Percentiles rank a stretch among this genome's conserved stretches.
Conservation (phyloP, 441 rosid genomes). For the Populus hybrid region DNA sequence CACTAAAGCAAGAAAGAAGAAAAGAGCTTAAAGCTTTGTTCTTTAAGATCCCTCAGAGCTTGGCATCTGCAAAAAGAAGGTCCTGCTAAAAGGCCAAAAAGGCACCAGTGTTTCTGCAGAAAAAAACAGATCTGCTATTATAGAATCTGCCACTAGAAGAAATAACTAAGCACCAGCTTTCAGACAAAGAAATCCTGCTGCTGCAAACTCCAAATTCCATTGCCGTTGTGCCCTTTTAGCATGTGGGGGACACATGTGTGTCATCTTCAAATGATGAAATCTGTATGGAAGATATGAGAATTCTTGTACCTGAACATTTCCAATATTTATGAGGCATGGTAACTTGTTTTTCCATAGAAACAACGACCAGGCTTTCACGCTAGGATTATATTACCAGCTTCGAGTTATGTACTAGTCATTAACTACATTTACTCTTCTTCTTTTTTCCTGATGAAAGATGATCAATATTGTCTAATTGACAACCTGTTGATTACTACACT, state of each 20-base stretch:
- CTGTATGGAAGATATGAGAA: neutral
- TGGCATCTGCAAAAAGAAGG: neutral
- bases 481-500: no score
- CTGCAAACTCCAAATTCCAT: neutral
- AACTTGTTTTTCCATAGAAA: neutral
- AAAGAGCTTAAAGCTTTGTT: neutral
- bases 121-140: neutral
- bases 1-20: neutral
- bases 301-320: neutral
- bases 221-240: neutral
- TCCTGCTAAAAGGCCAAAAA: neutral
- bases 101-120: neutral
- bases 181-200: neutral
- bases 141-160: constrained; percentile 1
- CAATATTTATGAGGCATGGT: neutral
- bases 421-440: neutral
- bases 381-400: no score
- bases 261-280: neutral
- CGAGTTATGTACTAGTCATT: neutral
- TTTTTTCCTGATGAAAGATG: no score
- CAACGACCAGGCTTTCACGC: no score
- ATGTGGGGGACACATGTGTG: neutral
- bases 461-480: no score
- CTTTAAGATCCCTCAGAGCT: neutral
- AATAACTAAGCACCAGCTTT: neutral